Evolutionary conservation across 192 early-diverging fungal genomes (phyloP).

Genomic region (Podila clonocystis): DNA sequence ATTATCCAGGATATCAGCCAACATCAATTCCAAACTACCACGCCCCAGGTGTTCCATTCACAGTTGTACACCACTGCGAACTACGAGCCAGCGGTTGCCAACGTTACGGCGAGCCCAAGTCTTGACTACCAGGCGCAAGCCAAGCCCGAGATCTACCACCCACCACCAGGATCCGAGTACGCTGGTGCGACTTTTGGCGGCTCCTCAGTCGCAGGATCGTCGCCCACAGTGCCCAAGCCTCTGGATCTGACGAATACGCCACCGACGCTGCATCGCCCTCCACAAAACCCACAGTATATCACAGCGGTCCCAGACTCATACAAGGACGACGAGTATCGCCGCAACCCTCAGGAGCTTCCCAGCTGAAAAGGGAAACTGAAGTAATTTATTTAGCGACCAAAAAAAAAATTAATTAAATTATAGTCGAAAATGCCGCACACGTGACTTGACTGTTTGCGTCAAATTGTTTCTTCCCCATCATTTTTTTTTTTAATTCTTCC

Average conservation of each 20-base stretch:
- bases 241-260: not conserved
- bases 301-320: constrained; percentile 1
- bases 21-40: not conserved
- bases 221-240: constrained; percentile 1
- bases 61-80: not conserved
- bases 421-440: too few species aligned
- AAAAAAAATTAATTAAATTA: too few species aligned
- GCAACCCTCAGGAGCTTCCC: constrained; percentile 2
- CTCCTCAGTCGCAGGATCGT: not conserved
- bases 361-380: not conserved
- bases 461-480: too few species aligned
- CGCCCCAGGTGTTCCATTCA: not conserved
- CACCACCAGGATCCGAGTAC: not conserved
- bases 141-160: constrained; percentile 9
- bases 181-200: not conserved
- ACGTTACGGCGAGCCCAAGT: not conserved
- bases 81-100: not conserved
- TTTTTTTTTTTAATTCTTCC: too few species aligned
- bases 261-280: not conserved
- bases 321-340: not conserved
- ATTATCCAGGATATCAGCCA: constrained; percentile 11
- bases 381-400: not conserved
- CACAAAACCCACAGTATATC: constrained; percentile 15
- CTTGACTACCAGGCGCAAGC: not conserved
- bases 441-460: too few species aligned